Conservation (phyloP, 1,139 yeast genomes). For the Yarrowia galli region DNA sequence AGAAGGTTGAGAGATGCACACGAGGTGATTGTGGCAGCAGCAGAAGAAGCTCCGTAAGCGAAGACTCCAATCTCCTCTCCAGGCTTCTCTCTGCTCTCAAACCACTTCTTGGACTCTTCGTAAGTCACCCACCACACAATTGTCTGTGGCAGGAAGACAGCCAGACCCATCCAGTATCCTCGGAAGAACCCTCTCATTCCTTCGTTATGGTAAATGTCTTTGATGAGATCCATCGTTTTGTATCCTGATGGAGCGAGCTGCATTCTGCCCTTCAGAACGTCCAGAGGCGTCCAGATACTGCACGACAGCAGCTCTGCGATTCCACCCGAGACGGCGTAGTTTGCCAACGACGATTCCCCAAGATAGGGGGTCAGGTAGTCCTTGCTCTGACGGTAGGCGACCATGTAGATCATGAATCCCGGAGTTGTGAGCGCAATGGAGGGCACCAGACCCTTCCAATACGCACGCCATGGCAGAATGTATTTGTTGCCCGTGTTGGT, state of each 20-base stretch:
- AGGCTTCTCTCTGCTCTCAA: slow-evolving; percentile 5
- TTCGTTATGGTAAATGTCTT: slow-evolving; percentile 8
- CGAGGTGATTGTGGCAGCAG: slow-evolving; percentile 23
- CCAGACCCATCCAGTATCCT: slow-evolving; percentile 37
- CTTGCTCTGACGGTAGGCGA: slow-evolving; percentile 32
- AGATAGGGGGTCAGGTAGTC: slow-evolving; percentile 34
- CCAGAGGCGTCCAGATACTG: slow-evolving; percentile 38
- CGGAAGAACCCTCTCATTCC: slow-evolving; percentile 34
- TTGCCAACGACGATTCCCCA: slow-evolving; percentile 26
- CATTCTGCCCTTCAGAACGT: slow-evolving; percentile 35
- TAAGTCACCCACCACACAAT: slow-evolving; percentile 38
- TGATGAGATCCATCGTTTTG: slow-evolving; percentile 8
- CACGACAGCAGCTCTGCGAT: slow-evolving; percentile 25
- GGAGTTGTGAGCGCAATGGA: slow-evolving; percentile 34
- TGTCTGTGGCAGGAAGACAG: slow-evolving; percentile 31
- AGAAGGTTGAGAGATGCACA: slow-evolving; percentile 26
- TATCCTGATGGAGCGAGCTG: slow-evolving; percentile 21
- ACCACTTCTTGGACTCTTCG: slow-evolving; percentile 31
- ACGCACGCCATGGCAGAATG: slow-evolving; percentile 33
- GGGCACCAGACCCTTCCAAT: slow-evolving; percentile 38
- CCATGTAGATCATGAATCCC: slow-evolving; percentile 38
- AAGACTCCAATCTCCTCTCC: slow-evolving; percentile 23
- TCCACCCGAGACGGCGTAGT: slow-evolving; percentile 23
- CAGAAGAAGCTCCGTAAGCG: slow-evolving; percentile 30
- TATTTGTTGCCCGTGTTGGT: slow-evolving; percentile 36